Conservation (phyloP, 805 yeast genomes). For the Myxozyma vanderwaltii region DNA sequence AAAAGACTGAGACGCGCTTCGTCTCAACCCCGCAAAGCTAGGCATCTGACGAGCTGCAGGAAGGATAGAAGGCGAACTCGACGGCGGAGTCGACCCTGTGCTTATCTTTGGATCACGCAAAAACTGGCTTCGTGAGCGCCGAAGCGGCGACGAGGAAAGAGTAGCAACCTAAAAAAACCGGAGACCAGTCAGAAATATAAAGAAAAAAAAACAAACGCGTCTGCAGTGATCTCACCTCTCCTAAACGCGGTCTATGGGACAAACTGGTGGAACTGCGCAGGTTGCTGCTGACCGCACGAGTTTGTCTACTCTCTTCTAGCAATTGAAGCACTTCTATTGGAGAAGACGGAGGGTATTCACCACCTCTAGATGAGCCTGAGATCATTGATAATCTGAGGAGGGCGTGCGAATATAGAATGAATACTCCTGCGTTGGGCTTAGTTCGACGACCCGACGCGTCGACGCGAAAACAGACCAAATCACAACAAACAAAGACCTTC, state of each 20-base stretch:
- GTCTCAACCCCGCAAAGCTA: not conserved
- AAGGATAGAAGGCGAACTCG: not conserved
- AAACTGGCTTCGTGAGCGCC: conserved; percentile 7
- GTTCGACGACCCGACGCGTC: too few relatives aligned
- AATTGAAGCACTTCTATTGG: not conserved
- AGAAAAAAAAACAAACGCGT: not conserved
- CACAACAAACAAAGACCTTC: too few relatives aligned
- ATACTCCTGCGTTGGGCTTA: too few relatives aligned
- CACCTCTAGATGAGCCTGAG: not conserved
- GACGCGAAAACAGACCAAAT: too few relatives aligned
- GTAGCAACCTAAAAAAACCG: not conserved
- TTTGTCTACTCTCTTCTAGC: not conserved
- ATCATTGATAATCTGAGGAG: not conserved
- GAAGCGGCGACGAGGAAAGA: conserved; percentile 4
- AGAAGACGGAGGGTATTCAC: conserved; percentile 2
- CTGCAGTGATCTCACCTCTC: not conserved
- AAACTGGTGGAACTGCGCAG: conserved; percentile 5
- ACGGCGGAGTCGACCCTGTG: not conserved
- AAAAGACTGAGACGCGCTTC: not conserved
- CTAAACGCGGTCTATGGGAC: conserved; percentile 6
- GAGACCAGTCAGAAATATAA: too few relatives aligned
- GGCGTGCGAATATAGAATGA: not conserved
- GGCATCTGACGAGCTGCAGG: conserved; percentile 2
- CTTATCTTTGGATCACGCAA: conserved; percentile 1
- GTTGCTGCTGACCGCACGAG: not conserved